These are phyloP conservation scores for Annulohypoxylon bovei DNA, from an alignment of 495 filamentous ascomycete genomes.

Conservation along the genomic window DNA sequence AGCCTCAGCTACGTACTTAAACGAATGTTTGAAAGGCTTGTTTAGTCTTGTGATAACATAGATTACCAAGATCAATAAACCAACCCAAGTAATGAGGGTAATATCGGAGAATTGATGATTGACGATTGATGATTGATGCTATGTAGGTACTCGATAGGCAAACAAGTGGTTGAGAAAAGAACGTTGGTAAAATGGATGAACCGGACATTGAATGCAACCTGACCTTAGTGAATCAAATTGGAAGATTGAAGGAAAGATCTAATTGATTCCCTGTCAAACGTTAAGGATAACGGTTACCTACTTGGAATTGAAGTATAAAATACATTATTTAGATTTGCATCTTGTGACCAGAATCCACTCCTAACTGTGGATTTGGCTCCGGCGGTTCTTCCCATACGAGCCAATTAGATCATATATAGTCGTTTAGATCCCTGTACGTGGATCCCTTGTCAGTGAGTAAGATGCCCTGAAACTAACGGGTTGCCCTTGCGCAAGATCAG, in stretches of 20 bases:
- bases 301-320: slow-evolving; percentile 23
- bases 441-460: slow-evolving; percentile 29
- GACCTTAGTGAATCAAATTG: slow-evolving; percentile 27
- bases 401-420: slow-evolving; percentile 23
- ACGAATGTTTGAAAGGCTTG: background rate
- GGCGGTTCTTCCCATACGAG: slow-evolving; percentile 26
- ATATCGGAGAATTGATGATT: slow-evolving; percentile 7
- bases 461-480: slow-evolving; percentile 40
- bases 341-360: slow-evolving; percentile 43
- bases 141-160: background rate
- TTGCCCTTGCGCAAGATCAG: slow-evolving; percentile 42
- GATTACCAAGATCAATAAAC: background rate
- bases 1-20: background rate
- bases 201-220: slow-evolving; percentile 29
- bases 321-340: slow-evolving; percentile 39
- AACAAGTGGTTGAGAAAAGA: slow-evolving; percentile 15
- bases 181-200: slow-evolving; percentile 21
- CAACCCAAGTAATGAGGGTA: background rate
- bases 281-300: slow-evolving; percentile 19
- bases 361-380: slow-evolving; percentile 37
- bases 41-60: slow-evolving; percentile 12
- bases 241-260: slow-evolving; percentile 8
- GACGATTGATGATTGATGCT: background rate
- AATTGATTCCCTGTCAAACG: slow-evolving; percentile 15
- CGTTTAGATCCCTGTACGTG: slow-evolving; percentile 16